A percentile compares a stretch with the other conserved stretches of the same genome.
phyloP scores from a whole-genome alignment of 306 rosid genomes.

The Cicer pinnatifidum region DNA sequence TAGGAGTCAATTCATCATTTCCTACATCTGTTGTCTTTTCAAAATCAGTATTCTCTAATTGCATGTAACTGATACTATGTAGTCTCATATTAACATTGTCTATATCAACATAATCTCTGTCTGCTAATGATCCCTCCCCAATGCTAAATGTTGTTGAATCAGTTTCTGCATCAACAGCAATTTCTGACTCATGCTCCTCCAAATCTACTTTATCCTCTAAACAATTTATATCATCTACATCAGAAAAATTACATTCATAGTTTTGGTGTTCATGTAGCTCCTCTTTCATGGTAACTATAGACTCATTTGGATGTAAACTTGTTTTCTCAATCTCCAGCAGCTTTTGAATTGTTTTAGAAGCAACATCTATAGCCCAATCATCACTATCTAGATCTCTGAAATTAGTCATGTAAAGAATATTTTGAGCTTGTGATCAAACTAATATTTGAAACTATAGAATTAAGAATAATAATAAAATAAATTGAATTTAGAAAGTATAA shows the following conservation, averaged over 20 bases:
- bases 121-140: conserved; percentile 39
- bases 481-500: conserved; percentile 13
- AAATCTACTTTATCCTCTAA: conserved; percentile 40
- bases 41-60: conserved; percentile 37
- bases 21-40: conserved; percentile 31
- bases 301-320: conserved; percentile 39
- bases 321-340: conserved; percentile 64
- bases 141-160: conserved; percentile 41
- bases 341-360: conserved; percentile 58
- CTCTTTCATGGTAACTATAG: conserved; percentile 35
- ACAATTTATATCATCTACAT: conserved; percentile 39
- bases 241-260: conserved; percentile 25
- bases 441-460: background rate
- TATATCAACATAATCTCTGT: conserved; percentile 34
- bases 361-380: conserved; percentile 57
- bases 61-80: conserved; percentile 9
- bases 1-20: conserved; percentile 39
- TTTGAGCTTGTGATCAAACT: conserved; percentile 9
- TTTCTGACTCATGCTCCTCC: conserved; percentile 44
- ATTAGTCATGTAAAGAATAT: conserved; percentile 15
- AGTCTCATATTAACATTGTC: conserved; percentile 18
- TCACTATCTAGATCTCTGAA: conserved; percentile 56
- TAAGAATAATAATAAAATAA: background rate
- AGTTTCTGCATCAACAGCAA: conserved; percentile 35
- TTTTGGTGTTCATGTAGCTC: conserved; percentile 43